A percentile compares a stretch with the other conserved stretches of the same genome.
Evolutionary conservation across 345 rosid species (phyloP).

Genomic region (rapeseed (Brassica napus)): Da-Ae NC_063444.1:15249501-15250000

Average conservation of each 20-base stretch:
- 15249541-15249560: neutral
- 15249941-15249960: constrained; percentile 17
- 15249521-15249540: neutral
- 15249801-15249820: neutral
- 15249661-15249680: neutral
- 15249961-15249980: neutral
- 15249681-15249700: neutral
- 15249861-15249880: constrained; percentile 22
- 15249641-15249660: neutral
- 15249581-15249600: neutral
- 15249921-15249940: constrained; percentile 16
- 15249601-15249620: neutral
- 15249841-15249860: constrained; percentile 24
- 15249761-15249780: neutral
- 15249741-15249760: neutral
- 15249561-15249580: neutral
- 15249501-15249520: neutral
- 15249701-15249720: neutral
- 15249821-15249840: neutral
- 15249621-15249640: neutral
- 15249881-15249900: constrained; percentile 23
- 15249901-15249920: constrained; percentile 25
- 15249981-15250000: neutral
- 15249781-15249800: neutral
- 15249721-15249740: neutral